Evolutionary conservation across 495 filamentous ascomycete species (phyloP).

Genomic region (Penicillium cosmopolitanum): DNA sequence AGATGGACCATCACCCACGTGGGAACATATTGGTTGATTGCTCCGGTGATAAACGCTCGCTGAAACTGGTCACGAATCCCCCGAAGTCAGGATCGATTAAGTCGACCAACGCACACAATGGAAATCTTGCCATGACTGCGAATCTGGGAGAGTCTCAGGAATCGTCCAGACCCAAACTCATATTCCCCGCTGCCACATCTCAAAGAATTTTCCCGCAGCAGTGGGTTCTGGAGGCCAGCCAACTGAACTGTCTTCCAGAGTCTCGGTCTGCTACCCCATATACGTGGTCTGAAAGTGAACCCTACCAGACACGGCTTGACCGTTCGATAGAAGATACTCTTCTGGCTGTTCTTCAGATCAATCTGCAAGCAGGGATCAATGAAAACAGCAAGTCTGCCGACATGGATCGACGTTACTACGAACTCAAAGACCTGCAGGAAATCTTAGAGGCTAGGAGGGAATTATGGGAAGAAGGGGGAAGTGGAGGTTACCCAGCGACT

Average conservation of each 20-base stretch:
- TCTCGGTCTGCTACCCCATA: constrained; percentile 18
- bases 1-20: not conserved
- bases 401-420: constrained; percentile 17
- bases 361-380: constrained; percentile 10
- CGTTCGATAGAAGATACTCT: constrained; percentile 18
- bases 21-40: not conserved
- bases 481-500: not conserved
- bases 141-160: not conserved
- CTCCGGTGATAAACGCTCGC: not conserved
- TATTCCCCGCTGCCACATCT: not conserved
- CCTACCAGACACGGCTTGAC: not conserved
- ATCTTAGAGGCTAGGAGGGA: constrained; percentile 26
- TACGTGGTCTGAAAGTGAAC: constrained; percentile 20
- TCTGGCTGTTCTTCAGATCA: constrained; percentile 21
- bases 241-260: not conserved
- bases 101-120: not conserved
- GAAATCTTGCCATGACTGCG: not conserved
- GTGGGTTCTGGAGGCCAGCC: not conserved
- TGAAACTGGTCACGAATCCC: not conserved
- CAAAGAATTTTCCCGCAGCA: not conserved
- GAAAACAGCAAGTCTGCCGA: not conserved
- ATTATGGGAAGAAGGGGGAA: constrained; percentile 15
- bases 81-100: not conserved
- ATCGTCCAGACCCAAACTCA: not conserved
- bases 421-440: constrained; percentile 29